A percentile compares a stretch with the other conserved stretches of the same genome.
phyloP scores from a whole-genome alignment of 495 filamentous ascomycete species.

The Friedmanniomyces endolithicus region DNA sequence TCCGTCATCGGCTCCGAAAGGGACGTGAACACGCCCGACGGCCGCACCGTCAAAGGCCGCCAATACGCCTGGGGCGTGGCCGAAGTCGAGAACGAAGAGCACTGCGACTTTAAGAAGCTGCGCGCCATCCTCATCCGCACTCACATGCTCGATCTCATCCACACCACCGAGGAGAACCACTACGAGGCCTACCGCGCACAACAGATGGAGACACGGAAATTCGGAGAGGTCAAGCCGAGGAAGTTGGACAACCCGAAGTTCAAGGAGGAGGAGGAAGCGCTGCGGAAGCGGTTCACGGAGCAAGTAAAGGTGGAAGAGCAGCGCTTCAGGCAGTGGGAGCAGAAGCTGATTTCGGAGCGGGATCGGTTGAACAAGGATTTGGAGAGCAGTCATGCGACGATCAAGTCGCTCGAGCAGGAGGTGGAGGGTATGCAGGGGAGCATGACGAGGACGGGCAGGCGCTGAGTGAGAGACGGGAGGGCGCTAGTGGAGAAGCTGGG shows the following conservation, averaged over 20 bases:
- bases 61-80: conserved; percentile 99
- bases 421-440: conserved; percentile 89
- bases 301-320: conserved; percentile 99
- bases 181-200: conserved; percentile 98
- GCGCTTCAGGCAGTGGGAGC: conserved; percentile 97
- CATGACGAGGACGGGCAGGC: conserved; percentile 84
- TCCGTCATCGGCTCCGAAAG: conserved; percentile 98
- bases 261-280: conserved; percentile 97
- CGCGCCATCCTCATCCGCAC: conserved; percentile 97
- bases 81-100: conserved; percentile 98
- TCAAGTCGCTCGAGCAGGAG: conserved; percentile 90
- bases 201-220: conserved; percentile 99
- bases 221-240: conserved; percentile 88
- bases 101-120: conserved; percentile 99
- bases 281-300: conserved; percentile 97
- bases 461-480: conserved; percentile 39
- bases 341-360: conserved; percentile 96
- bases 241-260: conserved; percentile 99
- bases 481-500: too few species aligned
- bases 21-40: conserved; percentile 91
- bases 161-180: conserved; percentile 97
- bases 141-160: conserved; percentile 99
- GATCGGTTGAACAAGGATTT: conserved; percentile 98
- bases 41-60: conserved; percentile 92
- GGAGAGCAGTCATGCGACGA: conserved; percentile 88